Percentiles rank a stretch among this genome's conserved stretches.
Evolutionary conservation across 1,284 basidiomycete genomes (phyloP).

Genomic region (Cutaneotrichosporon curvatum): DNA sequence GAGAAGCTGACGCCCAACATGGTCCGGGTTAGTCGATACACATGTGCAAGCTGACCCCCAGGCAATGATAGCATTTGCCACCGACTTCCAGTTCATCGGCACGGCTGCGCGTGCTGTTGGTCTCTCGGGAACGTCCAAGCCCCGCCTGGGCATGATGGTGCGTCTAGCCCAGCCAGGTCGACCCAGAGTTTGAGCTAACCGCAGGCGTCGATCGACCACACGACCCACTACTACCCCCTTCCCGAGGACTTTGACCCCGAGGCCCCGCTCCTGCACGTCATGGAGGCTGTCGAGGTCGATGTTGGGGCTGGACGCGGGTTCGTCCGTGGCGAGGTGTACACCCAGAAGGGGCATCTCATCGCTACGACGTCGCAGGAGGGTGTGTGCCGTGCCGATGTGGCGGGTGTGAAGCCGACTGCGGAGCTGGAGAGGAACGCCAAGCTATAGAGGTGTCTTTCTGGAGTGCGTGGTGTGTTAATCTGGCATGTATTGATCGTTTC

Average conservation of each 20-base stretch:
- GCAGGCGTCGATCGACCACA: conserved; percentile 68
- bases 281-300: conserved; percentile 59
- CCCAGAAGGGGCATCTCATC: conserved; percentile 60
- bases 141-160: conserved; percentile 62
- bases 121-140: conserved; percentile 49
- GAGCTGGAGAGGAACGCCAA: conserved; percentile 26
- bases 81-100: conserved; percentile 71
- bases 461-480: background rate
- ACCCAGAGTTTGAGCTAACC: background rate
- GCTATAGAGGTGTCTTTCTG: conserved; percentile 7
- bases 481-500: background rate
- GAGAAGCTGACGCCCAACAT: conserved; percentile 60
- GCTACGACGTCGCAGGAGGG: conserved; percentile 80
- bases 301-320: conserved; percentile 59
- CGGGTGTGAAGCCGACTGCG: conserved; percentile 19
- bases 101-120: conserved; percentile 60
- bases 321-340: conserved; percentile 70
- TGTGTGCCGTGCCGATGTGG: conserved; percentile 47
- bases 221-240: conserved; percentile 67
- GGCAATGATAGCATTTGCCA: conserved; percentile 80
- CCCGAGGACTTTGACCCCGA: conserved; percentile 69
- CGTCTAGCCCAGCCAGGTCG: conserved; percentile 25
- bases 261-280: conserved; percentile 74
- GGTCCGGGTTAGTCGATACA: conserved; percentile 57
- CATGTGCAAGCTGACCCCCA: conserved; percentile 33